These are phyloP conservation scores for Flagelloscypha sp. DNA, from an alignment of 768 basidiomycete species.

Conservation along the genomic window DNA sequence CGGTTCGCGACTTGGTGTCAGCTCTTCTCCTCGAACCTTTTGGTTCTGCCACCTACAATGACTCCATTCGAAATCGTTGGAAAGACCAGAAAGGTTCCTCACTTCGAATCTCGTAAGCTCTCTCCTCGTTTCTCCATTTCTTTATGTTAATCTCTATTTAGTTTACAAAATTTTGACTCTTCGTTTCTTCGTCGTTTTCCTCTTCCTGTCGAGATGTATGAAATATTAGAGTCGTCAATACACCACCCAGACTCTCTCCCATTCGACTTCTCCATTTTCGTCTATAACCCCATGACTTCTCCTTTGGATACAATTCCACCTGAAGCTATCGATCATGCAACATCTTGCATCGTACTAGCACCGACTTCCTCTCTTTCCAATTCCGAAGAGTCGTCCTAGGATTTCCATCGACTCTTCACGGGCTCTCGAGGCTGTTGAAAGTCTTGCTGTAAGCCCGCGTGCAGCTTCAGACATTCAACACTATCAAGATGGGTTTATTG, in stretches of 20 bases:
- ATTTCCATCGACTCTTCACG: constrained; percentile 52
- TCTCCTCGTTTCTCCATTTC: too few relatives aligned
- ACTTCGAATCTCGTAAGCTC: constrained; percentile 28
- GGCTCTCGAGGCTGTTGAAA: constrained; percentile 44
- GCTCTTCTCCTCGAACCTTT: constrained; percentile 70
- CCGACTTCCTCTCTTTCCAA: constrained; percentile 15
- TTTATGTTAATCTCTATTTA: too few relatives aligned
- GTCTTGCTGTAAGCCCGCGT: constrained; percentile 36
- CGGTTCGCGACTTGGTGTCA: constrained; percentile 61
- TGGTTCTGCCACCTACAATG: constrained; percentile 39
- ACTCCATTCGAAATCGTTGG: constrained; percentile 45
- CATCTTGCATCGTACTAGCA: too few relatives aligned
- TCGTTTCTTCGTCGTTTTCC: constrained; percentile 51
- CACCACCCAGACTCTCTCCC: constrained; percentile 12
- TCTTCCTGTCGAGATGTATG: constrained; percentile 39
- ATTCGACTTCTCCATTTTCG: constrained; percentile 51
- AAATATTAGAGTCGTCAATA: constrained; percentile 18
- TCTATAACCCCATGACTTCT: constrained; percentile 53
- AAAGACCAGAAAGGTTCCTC: constrained; percentile 13
- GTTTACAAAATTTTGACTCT: too few relatives aligned
- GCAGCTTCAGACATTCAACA: constrained; percentile 47
- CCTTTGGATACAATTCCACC: constrained; percentile 30
- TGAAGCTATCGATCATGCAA: constrained; percentile 13
- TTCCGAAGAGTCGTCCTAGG: constrained; percentile 5
- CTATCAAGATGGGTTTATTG: constrained; percentile 55